Conservation (phyloP, 2,329 filamentous ascomycete species). For the Trichoderma endophyticum region DNA sequence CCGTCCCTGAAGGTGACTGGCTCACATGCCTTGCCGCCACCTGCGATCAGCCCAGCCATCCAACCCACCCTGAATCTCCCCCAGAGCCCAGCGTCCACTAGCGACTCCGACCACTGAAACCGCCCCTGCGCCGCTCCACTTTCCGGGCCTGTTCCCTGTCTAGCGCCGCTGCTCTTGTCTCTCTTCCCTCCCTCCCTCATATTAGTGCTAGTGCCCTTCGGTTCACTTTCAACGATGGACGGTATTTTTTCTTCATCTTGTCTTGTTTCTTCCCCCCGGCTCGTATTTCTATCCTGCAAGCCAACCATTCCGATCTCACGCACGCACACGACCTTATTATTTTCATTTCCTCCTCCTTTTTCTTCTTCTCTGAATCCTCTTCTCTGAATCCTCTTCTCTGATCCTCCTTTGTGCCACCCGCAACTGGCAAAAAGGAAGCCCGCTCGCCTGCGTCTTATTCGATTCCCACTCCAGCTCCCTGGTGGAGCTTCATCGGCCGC, state of each 20-base stretch:
- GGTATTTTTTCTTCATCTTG: not conserved
- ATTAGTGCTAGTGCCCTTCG: not conserved
- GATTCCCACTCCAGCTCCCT: not conserved
- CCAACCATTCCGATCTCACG: not conserved
- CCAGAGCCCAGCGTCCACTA: not conserved
- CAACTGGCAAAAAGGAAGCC: not conserved
- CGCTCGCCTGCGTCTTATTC: not conserved
- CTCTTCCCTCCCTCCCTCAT: not conserved
- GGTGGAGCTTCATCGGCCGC: not conserved
- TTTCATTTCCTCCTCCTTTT: not conserved
- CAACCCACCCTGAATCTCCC: not conserved
- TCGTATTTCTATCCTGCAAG: not conserved
- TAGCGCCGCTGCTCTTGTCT: not conserved
- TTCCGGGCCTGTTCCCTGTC: constrained; percentile 6
- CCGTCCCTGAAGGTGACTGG: not conserved
- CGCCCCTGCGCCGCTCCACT: constrained; percentile 1
- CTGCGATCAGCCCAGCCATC: not conserved
- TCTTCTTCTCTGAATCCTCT: not conserved
- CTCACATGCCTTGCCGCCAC: constrained; percentile 3
- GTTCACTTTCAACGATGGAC: not conserved
- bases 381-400: not conserved
- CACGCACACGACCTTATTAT: not conserved
- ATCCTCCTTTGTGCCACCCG: not conserved
- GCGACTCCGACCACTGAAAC: not conserved
- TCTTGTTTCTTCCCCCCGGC: not conserved